These are phyloP conservation scores for Kurtzmaniella quercitrusa DNA, from an alignment of 1,139 yeast species.

Conservation along the genomic window DNA sequence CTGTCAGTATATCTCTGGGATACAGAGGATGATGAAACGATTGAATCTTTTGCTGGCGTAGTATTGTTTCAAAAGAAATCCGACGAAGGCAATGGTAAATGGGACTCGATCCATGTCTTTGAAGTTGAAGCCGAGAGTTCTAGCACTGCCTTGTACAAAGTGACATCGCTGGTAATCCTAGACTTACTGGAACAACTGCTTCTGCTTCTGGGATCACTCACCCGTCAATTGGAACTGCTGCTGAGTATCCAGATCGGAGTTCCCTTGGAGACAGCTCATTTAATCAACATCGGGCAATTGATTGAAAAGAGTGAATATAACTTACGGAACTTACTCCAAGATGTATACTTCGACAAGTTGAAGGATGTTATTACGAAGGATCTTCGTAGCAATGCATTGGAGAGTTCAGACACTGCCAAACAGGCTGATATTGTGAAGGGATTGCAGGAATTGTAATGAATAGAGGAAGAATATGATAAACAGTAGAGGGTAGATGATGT, in stretches of 20 bases:
- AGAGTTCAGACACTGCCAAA: constrained; percentile 35
- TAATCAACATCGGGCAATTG: constrained; percentile 78
- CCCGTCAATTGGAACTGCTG: constrained; percentile 67
- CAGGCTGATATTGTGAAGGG: constrained; percentile 53
- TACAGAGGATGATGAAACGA: constrained; percentile 43
- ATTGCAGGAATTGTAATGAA: constrained; percentile 25
- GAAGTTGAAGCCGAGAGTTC: constrained; percentile 57
- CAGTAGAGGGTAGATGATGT: not conserved
- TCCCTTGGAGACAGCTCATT: constrained; percentile 58
- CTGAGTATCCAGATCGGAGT: constrained; percentile 35
- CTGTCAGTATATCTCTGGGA: constrained; percentile 95
- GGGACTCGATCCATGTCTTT: constrained; percentile 94
- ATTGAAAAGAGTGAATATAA: constrained; percentile 88
- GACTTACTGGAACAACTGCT: constrained; percentile 49
- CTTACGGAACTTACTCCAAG: constrained; percentile 82
- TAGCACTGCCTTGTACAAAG: constrained; percentile 55
- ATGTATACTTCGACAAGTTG: constrained; percentile 93
- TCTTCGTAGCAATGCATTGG: constrained; percentile 52
- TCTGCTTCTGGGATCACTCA: constrained; percentile 75
- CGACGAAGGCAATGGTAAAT: constrained; percentile 52
- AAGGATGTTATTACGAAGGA: constrained; percentile 73
- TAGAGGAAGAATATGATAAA: constrained; percentile 2
- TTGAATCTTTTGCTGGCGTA: constrained; percentile 79
- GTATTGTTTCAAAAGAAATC: constrained; percentile 74
- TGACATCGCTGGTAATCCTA: constrained; percentile 86